These are phyloP conservation scores for Calonectria pteridis DNA, from an alignment of 2,329 filamentous ascomycete genomes.

Conservation along the genomic window DNA sequence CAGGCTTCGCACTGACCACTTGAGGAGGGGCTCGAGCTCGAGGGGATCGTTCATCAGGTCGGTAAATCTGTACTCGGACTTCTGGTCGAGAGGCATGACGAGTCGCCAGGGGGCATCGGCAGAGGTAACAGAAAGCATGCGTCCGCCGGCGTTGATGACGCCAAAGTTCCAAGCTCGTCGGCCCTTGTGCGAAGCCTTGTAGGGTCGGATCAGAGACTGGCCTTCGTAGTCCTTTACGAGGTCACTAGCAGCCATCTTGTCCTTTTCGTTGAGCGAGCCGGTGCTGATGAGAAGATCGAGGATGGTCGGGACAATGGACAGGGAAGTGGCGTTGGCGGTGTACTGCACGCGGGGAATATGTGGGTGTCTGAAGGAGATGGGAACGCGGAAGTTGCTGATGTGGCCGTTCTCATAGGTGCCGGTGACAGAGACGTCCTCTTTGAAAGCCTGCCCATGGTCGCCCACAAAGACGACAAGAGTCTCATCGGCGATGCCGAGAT, in stretches of 20 bases:
- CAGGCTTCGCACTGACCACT: slow-evolving; percentile 44
- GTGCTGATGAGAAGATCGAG: slow-evolving; percentile 51
- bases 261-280: slow-evolving; percentile 46
- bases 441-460: slow-evolving; percentile 51
- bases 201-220: slow-evolving; percentile 50
- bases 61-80: slow-evolving; percentile 50
- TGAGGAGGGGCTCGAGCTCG: slow-evolving; percentile 43
- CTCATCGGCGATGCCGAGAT: slow-evolving; percentile 49
- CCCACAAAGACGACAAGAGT: slow-evolving; percentile 51
- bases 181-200: slow-evolving; percentile 41
- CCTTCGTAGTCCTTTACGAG: slow-evolving; percentile 51
- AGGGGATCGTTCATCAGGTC: slow-evolving; percentile 45
- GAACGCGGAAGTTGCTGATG: slow-evolving; percentile 49
- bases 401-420: slow-evolving; percentile 50
- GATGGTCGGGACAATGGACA: slow-evolving; percentile 51
- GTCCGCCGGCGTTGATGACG: slow-evolving; percentile 50
- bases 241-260: slow-evolving; percentile 42
- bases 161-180: slow-evolving; percentile 50
- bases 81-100: slow-evolving; percentile 48
- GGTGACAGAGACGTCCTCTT: slow-evolving; percentile 47
- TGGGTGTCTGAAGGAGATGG: slow-evolving; percentile 49
- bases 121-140: slow-evolving; percentile 49
- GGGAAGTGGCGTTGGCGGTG: slow-evolving; percentile 48
- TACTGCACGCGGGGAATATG: slow-evolving; percentile 48
- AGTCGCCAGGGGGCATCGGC: slow-evolving; percentile 48